Base-by-base conservation (phyloP, 164 flowering plant species). In the Cinnamomum chago region DNA sequence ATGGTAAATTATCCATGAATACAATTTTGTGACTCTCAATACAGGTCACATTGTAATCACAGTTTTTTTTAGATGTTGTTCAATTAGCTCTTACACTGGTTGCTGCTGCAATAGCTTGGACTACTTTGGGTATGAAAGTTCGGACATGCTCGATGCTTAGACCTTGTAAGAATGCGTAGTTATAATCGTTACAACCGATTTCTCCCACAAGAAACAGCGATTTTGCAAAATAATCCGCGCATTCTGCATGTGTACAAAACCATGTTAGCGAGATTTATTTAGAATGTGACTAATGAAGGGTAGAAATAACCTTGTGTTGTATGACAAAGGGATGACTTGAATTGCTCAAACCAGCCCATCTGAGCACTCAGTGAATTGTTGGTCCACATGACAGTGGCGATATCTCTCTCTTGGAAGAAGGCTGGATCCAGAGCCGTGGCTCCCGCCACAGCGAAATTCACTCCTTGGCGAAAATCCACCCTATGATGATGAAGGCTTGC, bases 371-470 rank as follows among this genome's bases (percentile, higher is more conserved):
- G 33, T 50, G 87, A 79, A 11, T 52, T 40, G 28, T 78, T 80
- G 14, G 30, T 33, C 62, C 62, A 51, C 71, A 65, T 18, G 2
- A 40, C 11, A 67, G 11, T 33, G 2, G 3, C 1, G 33, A 87
- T 23, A 1, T 76, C 75, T 55, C 70, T 82, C 20, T 78, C 77
- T 11, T 62, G 18, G 64, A 76, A 83, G 74, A 77, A 86, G 5
- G 64, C 3, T 14, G 18, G n/a, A 55, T 83, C 84, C 1, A 89
- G 67, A 0, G 88, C 88, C 1, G 90, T 86, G 2, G 93, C 89
- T 62, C 93, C 93, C 0, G 70, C 84, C 2, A 85, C 89, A 0
- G 93, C 91, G 27, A 88, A 89, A 75, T 89, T 89, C 66, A 87
- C 84, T 7, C 90, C 89, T 0, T 67, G 58, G 3, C 17, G n/a